These are phyloP conservation scores for Gossypium trilobum DNA, from an alignment of 441 rosid genomes.

Conservation along the genomic window DNA sequence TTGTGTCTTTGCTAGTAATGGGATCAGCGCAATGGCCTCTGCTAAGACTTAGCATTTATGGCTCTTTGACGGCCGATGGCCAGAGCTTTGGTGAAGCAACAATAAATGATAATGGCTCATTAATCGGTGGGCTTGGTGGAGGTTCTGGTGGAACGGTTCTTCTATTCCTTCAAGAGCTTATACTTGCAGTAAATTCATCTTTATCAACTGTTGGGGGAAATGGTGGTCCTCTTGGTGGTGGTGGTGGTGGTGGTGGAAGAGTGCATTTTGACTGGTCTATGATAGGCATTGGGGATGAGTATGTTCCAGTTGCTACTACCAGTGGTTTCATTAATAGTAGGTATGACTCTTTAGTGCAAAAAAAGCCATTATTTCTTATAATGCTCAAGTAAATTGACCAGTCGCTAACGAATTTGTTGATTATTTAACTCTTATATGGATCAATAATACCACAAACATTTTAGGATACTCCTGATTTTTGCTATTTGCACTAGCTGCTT, in stretches of 20 bases:
- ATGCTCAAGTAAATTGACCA: background rate
- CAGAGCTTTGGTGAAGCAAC: slow-evolving; percentile 52
- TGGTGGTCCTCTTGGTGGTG: slow-evolving; percentile 85
- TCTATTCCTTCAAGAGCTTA: slow-evolving; percentile 81
- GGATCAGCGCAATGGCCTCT: slow-evolving; percentile 92
- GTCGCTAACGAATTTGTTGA: background rate
- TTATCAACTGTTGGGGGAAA: slow-evolving; percentile 74
- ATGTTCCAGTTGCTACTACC: slow-evolving; percentile 66
- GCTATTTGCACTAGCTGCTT: background rate
- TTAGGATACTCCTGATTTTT: background rate
- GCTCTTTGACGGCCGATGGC: slow-evolving; percentile 82
- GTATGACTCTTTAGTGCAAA: slow-evolving; percentile 31
- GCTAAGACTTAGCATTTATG: slow-evolving; percentile 55
- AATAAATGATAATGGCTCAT: slow-evolving; percentile 38
- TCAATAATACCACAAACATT: background rate
- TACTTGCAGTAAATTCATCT: slow-evolving; percentile 55
- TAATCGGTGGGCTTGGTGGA: slow-evolving; percentile 90
- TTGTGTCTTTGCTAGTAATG: slow-evolving; percentile 48
- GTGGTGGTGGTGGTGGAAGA: slow-evolving; percentile 99
- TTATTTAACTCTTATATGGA: background rate
- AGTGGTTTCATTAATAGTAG: slow-evolving; percentile 62
- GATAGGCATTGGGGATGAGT: slow-evolving; percentile 62
- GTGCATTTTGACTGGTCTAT: slow-evolving; percentile 97
- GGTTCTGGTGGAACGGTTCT: slow-evolving; percentile 97
- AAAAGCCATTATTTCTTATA: background rate